phyloP scores from a whole-genome alignment of 768 basidiomycete genomes.

The Macrolepiota albuminosa region DNA sequence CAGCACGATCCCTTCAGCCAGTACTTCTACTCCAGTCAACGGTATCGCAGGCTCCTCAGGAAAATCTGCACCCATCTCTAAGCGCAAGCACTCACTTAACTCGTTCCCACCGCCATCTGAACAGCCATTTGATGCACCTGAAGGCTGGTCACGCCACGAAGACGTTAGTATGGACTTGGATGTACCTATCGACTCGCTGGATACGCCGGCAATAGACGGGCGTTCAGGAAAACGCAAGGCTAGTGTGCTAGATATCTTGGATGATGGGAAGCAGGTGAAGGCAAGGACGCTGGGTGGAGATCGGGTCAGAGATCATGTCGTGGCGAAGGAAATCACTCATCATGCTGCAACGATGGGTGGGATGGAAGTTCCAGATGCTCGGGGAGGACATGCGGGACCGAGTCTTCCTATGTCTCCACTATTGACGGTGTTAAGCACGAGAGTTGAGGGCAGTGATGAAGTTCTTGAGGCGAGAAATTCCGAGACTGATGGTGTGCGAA shows the following conservation, averaged over 20 bases:
- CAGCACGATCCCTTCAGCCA: slow-evolving; percentile 20
- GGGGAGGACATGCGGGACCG: slow-evolving; percentile 21
- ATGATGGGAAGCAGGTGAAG: slow-evolving; percentile 31
- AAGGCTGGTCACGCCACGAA: slow-evolving; percentile 30
- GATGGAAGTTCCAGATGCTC: slow-evolving; percentile 11
- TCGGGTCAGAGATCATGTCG: slow-evolving; percentile 42
- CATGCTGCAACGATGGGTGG: slow-evolving; percentile 1
- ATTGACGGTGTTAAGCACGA: slow-evolving; percentile 53
- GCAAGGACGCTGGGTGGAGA: slow-evolving; percentile 69
- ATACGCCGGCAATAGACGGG: slow-evolving; percentile 28
- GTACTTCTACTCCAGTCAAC: slow-evolving; percentile 8
- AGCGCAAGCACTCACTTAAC: slow-evolving; percentile 29
- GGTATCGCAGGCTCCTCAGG: slow-evolving; percentile 19
- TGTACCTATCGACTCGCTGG: slow-evolving; percentile 50
- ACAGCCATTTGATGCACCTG: slow-evolving; percentile 40
- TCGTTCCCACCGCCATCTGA: slow-evolving; percentile 47
- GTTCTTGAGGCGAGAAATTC: slow-evolving; percentile 77
- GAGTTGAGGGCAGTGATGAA: slow-evolving; percentile 64
- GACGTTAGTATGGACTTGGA: slow-evolving; percentile 52
- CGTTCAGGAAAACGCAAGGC: slow-evolving; percentile 50
- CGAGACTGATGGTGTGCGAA: slow-evolving; percentile 50
- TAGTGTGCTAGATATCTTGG: slow-evolving; percentile 31
- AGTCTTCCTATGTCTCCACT: slow-evolving; percentile 55
- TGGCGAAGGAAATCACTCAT: slow-evolving; percentile 49
- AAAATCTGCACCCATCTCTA: slow-evolving; percentile 25